Base-by-base conservation (phyloP, 805 yeast species). In the Cyberlindnera meyerae region DNA sequence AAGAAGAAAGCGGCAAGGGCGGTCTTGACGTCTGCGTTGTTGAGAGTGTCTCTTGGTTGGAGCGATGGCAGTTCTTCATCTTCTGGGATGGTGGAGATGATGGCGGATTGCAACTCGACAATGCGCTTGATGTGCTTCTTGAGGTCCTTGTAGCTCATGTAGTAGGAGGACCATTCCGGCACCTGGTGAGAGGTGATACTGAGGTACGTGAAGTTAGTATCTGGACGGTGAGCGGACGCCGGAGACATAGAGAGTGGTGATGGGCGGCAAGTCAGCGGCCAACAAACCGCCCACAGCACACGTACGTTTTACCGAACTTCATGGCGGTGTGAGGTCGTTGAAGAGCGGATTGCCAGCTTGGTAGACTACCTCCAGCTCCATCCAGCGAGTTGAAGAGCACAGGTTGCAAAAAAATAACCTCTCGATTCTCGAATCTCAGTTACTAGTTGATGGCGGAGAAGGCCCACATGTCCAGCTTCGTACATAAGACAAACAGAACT, bases 111-210 rank as follows among this genome's bases (percentile, higher is more conserved):
- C 31, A 65, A 65, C 4, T 45, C 46, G 22, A 69, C 73, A 17
- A 85, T 73, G 28, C 68, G 71, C 57, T 85, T 85, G 61, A 90
- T 84, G 50, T 77, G 75, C 53, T 82, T 79, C 65, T 90, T 90
- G 48, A 90, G 68, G 33, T 72, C 76, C 58, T 88, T 90, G 62
- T 90, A 90, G 62, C 86, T 83, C 70, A 90, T 74, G 54, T 90
- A 90, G 51, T 72, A 73, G 40, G 75, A 73, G 14, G 45, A 37
- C 97, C 97, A 90, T 61, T 88, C 96, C 4, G 97, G 97, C 39
- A 89, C 87, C 66, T 88, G 95, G 61, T 90, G 95, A 32, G 83
- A 69, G 22, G 77, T 63, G 47, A 85, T 68, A 11, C 44, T 40
- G 37, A 16, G 21, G 17, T 13, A 12, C 21, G n/a, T n/a, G n/a